Evolutionary conservation across 495 filamentous ascomycete species (phyloP), one percentile per base, ranked within the genome.

Genomic region (Zalerion maritima): DNA sequence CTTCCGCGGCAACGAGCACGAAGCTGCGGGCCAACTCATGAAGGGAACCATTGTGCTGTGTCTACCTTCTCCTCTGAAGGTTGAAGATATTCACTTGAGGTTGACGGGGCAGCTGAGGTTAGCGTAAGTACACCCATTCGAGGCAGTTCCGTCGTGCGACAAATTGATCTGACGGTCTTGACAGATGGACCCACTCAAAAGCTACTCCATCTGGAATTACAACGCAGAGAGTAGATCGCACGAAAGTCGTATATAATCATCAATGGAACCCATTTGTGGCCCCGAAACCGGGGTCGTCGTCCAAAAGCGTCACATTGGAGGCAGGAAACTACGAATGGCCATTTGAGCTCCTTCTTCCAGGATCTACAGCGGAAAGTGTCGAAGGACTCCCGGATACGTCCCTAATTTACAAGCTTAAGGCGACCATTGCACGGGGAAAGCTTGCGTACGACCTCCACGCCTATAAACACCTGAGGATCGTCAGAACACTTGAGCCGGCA

Each of bases 251-350:
- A 26, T 46, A 60, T 32, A 55, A 43, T 17, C 56, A 67, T 38
- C 45, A 37, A 34, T 71, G 62, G 62, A 21, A 43, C 6, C 55
- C 62, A 3, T 69, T 69, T 36, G 58, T 54, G 1, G 42, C 42
- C 21, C 32, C 28, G 9, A 29, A 25, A 32, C 32, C 26, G 37
- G 66, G 59, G 26, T 54, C 51, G 27, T 47, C 50, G 12, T 52
- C 44, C 1, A 58, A 43, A 38, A 58, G 75, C 18, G 70, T 75
- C 40, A 68, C 68, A 6, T 54, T 94, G 18, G 60, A 64, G 4
- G 64, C 78, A 3, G 83, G 81, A 27, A 84, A 87, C 45, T 86
- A 94, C 49, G 86, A 93, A 49, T 94, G 79, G 57, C 78, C 79
- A 1, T 94, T 94, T 51, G 73, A 89, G 40, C 55, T 84, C 35